Percentiles rank a stretch among this genome's conserved stretches.
These are phyloP conservation scores for Murraya koenigii DNA, from an alignment of 345 rosid species.

Conservation along the genomic window DNA sequence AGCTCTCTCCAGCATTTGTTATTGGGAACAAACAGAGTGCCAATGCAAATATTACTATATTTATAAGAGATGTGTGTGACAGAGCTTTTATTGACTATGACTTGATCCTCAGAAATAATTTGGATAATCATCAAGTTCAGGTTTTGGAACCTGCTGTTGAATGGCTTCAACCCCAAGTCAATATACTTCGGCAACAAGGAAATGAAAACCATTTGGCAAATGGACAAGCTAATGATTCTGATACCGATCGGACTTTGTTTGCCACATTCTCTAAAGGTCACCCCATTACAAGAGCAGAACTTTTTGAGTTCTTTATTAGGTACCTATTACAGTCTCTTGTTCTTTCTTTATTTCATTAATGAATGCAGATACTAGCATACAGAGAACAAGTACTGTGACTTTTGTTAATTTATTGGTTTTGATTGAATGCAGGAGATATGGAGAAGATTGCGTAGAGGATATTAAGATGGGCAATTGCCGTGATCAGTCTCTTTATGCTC, in stretches of 20 bases:
- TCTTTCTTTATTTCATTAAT: too few relatives aligned
- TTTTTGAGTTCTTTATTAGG: conserved; percentile 21
- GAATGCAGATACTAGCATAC: neutral
- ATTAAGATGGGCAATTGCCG: conserved; percentile 7
- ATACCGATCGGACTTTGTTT: conserved; percentile 20
- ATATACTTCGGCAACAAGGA: neutral
- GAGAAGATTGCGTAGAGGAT: conserved; percentile 11
- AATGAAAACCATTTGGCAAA: neutral
- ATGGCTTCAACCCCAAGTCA: neutral
- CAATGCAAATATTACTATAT: too few relatives aligned
- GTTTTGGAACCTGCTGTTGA: neutral
- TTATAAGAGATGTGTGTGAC: neutral
- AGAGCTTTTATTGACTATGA: conserved; percentile 1
- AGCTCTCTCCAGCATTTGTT: neutral
- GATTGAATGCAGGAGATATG: conserved; percentile 16
- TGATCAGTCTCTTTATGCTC: conserved; percentile 14
- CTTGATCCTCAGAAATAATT: neutral
- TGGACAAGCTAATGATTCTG: neutral
- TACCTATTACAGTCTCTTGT: neutral
- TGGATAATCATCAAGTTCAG: neutral
- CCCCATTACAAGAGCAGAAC: conserved; percentile 19
- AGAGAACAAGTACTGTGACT: too few relatives aligned
- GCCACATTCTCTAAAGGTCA: conserved; percentile 31
- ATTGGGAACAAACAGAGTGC: neutral
- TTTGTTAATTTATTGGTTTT: neutral